phyloP scores from a whole-genome alignment of 2,329 filamentous ascomycete genomes.

The Ophiostoma ulmi region DNA sequence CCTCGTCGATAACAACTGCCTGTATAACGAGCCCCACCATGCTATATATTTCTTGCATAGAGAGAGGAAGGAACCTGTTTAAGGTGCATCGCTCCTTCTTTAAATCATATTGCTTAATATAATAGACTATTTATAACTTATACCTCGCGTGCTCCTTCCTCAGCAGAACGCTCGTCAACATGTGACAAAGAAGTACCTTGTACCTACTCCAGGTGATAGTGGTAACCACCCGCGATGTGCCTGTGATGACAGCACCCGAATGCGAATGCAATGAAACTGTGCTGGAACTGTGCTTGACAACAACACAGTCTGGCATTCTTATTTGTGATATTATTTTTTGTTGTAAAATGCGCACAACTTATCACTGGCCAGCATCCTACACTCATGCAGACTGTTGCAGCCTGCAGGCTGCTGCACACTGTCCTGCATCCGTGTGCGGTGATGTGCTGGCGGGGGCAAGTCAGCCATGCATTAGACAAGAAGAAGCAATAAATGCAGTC shows the following conservation, averaged over 20 bases:
- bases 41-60: not conserved
- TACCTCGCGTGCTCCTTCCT: no score
- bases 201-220: not conserved
- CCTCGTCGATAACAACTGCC: not conserved
- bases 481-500: not conserved
- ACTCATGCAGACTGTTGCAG: not conserved
- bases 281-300: not conserved
- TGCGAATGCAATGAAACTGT: not conserved
- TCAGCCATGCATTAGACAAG: not conserved
- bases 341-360: not conserved
- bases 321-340: not conserved
- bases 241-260: not conserved
- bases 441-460: conserved; percentile 22
- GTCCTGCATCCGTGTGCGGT: conserved; percentile 19
- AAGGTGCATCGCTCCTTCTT: not conserved
- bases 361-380: not conserved
- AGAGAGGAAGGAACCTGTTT: not conserved
- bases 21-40: not conserved
- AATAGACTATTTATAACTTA: no score
- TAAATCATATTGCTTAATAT: no score
- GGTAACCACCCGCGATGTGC: not conserved
- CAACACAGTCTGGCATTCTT: not conserved
- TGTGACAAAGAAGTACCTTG: not conserved
- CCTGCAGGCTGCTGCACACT: not conserved
- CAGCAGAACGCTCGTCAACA: no score